Base-by-base conservation (phyloP, 2,329 filamentous ascomycete genomes). In the Colletotrichum sp. region DNA sequence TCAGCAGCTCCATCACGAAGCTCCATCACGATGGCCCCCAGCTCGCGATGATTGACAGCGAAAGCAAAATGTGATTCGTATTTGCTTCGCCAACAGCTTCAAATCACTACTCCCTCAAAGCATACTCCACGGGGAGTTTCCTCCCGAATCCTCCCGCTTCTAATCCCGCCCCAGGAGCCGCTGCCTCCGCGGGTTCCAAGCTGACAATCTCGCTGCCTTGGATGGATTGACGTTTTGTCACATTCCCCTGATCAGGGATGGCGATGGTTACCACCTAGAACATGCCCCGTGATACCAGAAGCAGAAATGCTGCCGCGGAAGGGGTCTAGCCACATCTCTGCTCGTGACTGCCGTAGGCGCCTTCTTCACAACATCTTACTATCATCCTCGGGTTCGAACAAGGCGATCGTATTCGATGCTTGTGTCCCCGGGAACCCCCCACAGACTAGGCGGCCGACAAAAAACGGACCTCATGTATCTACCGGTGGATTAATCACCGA, bases 81-180 rank as follows among this genome's bases (percentile, higher is more conserved):
- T n/a, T n/a, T n/a, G n/a, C n/a, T 49, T 52, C 44, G 4, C 1
- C 1, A 1, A 63, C 11, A 32, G 59, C 0, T 11, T 36, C 7
- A 7, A 0, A 62, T 13, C 13, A 32, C 0, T 16, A 13, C 19
- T 2, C 5, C 39, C 36, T 5, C 0, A 2, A 1, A 49, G 19
- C 5, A 52, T 52, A 0, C 2, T 52, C n/a, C 0, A 22, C 12
- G 6, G 3, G 16, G 12, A 32, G 12, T 32, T 25, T 22, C n/a
- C n/a, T 25, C 12, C 8, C 30, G 6, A 15, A 63, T n/a, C 30
- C 59, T 62, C 59, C 30, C 29, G 59, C 27, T 32, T 34, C 29
- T n/a, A n/a, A 62, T 13, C 29, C 8, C 22, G 7, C 15, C 12
- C n/a, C n/a, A 52, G n/a, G 44, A 52, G 3, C n/a, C 44, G 44